phyloP scores from a whole-genome alignment of 108 stramenopile species.

The Pseudonitzschia pungens region DNA sequence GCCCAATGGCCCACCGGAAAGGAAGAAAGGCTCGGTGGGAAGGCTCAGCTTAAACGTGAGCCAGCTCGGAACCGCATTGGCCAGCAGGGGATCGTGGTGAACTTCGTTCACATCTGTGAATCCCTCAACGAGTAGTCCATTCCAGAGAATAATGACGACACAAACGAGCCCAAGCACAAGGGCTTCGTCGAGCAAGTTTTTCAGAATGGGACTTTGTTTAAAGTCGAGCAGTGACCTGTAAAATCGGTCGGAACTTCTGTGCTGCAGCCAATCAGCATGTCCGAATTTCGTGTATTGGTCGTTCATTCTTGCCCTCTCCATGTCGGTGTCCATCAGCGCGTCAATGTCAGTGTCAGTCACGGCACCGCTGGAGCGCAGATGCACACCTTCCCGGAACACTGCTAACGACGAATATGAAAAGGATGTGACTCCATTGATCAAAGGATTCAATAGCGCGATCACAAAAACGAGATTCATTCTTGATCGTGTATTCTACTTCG shows the following conservation, averaged over 20 bases:
- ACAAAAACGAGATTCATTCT: background rate
- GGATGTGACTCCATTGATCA: background rate
- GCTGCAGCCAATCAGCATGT: background rate
- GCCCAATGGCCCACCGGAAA: constrained; percentile 58
- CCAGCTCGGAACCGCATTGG: background rate
- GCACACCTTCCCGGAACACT: background rate
- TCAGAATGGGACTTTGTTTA: background rate
- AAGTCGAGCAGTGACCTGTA: background rate
- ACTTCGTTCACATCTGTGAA: background rate
- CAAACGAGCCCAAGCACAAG: background rate
- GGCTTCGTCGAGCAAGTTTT: background rate
- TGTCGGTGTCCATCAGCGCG: background rate
- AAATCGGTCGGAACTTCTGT: background rate
- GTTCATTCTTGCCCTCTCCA: background rate
- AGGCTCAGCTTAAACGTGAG: constrained; percentile 30
- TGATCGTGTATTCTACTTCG: background rate
- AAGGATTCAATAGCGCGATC: background rate
- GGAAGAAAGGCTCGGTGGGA: constrained; percentile 55
- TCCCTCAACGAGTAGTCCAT: background rate
- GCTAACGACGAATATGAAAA: background rate
- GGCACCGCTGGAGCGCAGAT: background rate
- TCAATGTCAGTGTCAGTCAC: background rate
- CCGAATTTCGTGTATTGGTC: background rate
- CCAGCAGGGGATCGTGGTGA: background rate
- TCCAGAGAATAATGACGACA: background rate